Percentiles rank a stretch among this genome's conserved stretches.
Evolutionary conservation across 177 flowering plant genomes (phyloP).

Genomic region (Vitis hybrid): DNA sequence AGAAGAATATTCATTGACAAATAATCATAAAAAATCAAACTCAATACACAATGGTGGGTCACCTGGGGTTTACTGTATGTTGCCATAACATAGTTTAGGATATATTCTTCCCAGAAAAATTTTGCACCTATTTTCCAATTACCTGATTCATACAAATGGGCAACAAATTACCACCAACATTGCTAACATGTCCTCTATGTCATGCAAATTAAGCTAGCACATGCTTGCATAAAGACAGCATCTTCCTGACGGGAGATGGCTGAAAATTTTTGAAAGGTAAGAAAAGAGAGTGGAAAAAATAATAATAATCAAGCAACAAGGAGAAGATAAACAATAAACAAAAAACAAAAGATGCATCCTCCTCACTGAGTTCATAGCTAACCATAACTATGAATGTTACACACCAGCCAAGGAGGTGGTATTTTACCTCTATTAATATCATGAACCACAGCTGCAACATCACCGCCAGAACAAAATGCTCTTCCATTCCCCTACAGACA

Average conservation of each 20-base stretch:
- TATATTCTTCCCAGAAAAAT: conserved; percentile 63
- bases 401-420: not conserved
- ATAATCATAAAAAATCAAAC: not conserved
- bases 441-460: conserved; percentile 75
- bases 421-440: conserved; percentile 49
- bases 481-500: conserved; percentile 72
- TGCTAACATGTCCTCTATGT: too few species aligned
- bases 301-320: not conserved
- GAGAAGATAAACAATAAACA: not conserved
- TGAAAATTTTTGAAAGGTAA: not conserved
- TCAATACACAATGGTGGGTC: not conserved
- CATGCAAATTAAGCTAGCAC: not conserved
- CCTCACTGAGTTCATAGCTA: not conserved
- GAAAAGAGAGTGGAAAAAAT: conserved; percentile 1
- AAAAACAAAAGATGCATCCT: not conserved
- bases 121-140: conserved; percentile 66
- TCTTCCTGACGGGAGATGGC: not conserved
- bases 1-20: not conserved
- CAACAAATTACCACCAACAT: conserved; percentile 2
- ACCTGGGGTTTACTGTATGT: conserved; percentile 76
- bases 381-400: not conserved
- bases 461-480: conserved; percentile 97
- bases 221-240: not conserved
- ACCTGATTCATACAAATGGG: conserved; percentile 37
- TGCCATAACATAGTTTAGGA: conserved; percentile 72